Base-by-base conservation (phyloP, 2,329 filamentous ascomycete genomes). In the Thermothelomyces thermophilus region DNA sequence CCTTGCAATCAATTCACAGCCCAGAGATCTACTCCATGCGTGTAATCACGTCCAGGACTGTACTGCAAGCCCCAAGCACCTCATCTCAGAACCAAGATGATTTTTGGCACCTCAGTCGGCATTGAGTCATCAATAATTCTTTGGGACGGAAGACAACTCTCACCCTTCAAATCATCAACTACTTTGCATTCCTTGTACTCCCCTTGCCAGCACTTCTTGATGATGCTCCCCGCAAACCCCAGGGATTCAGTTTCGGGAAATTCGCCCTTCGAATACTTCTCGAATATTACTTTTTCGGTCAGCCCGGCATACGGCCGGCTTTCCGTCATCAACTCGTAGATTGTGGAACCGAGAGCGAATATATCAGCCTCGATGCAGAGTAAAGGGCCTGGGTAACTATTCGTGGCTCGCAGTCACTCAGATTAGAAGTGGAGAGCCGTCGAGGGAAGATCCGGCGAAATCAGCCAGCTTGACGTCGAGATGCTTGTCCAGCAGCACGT, bases 361-460 rank as follows among this genome's bases (percentile, higher is more conserved):
- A 41, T 41, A 11, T 46, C 48, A 14, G 28, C 48, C 35, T 45
- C 17, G 16, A 7, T 8, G 3, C 17, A 50, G 35, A 45, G 19
- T 3, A 35, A 6, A 6, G 34, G 28, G 24, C 41, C 48, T 9
- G 48, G 41, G 16, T n/a, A n/a, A n/a, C n/a, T 36, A 41, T n/a
- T 35, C 17, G 41, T 50, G 35, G 35, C 34, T 50, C 10, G 34
- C 34, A 6, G 41, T 28, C 10, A 45, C 41, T 1, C 19, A 30
- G 6, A 50, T 35, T 11, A 50, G 47, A 28, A 50, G 41, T 14
- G 41, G 41, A 17, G 28, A 40, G 13, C 41, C 47, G 17, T 50
- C 47, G 6, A 50, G 34, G 3, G 35, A 50, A 14, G 47, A 50
- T 10, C 47, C 47, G 3, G 41, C 47, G n/a, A 49, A 49, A 28